Conservation (phyloP, 1,284 basidiomycete genomes). For the Mycena citricolor region DNA sequence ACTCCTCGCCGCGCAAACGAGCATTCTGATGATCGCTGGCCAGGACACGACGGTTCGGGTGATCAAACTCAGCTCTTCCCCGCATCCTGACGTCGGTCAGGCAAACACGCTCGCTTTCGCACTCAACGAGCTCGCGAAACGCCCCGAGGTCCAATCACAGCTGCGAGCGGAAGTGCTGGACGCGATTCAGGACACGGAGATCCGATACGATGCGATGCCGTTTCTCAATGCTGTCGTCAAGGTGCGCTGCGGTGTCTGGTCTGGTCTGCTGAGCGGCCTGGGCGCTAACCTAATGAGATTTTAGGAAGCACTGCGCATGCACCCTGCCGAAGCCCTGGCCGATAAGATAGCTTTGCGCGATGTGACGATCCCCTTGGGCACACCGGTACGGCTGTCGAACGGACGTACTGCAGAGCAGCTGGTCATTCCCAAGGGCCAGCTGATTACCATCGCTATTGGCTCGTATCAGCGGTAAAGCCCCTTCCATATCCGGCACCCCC, state of each 20-base stretch:
- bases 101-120: constrained; percentile 41
- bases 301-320: constrained; percentile 66
- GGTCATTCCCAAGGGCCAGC: constrained; percentile 30
- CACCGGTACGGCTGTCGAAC: constrained; percentile 32
- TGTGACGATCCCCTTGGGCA: constrained; percentile 41
- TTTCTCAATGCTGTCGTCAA: constrained; percentile 53
- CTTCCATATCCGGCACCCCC: too few relatives aligned
- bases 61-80: too few relatives aligned
- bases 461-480: constrained; percentile 24
- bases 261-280: not conserved
- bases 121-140: constrained; percentile 40
- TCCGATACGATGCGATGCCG: constrained; percentile 47
- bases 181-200: constrained; percentile 44
- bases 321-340: constrained; percentile 39
- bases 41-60: too few relatives aligned
- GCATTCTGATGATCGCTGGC: too few relatives aligned
- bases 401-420: constrained; percentile 37
- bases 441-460: constrained; percentile 28
- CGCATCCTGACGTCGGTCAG: too few relatives aligned
- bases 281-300: too few relatives aligned
- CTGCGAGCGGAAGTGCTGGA: constrained; percentile 42
- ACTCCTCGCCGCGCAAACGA: too few relatives aligned
- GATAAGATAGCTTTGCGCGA: constrained; percentile 34
- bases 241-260: constrained; percentile 28
- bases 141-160: constrained; percentile 36